Conservation (phyloP, 1,284 basidiomycete genomes). For the Leucoagaricus sp. region DNA sequence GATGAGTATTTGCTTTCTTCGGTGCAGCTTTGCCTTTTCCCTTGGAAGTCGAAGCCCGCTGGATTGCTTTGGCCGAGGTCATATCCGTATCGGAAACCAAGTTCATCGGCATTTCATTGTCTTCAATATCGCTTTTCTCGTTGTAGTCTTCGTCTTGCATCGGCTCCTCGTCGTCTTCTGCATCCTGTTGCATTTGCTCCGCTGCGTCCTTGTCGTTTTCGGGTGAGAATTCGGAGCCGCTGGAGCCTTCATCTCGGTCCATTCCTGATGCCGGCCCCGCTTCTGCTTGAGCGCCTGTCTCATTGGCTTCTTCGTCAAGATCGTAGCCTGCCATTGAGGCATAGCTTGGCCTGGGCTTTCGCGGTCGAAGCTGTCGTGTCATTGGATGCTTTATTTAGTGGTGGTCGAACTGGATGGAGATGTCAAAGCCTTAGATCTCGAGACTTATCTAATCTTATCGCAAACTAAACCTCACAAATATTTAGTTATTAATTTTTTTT, state of each 20-base stretch:
- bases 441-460: too few relatives aligned
- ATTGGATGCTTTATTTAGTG: constrained; percentile 26
- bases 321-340: constrained; percentile 29
- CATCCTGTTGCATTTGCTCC: constrained; percentile 27
- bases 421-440: too few relatives aligned
- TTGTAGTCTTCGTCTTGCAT: constrained; percentile 16
- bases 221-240: constrained; percentile 27
- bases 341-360: constrained; percentile 43
- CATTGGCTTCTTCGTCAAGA: constrained; percentile 28
- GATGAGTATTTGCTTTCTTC: constrained; percentile 11
- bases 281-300: constrained; percentile 20
- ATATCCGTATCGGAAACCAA: constrained; percentile 18
- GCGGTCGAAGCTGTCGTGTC: constrained; percentile 44
- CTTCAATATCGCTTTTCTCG: constrained; percentile 6
- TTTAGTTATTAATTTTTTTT: too few relatives aligned
- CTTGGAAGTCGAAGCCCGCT: constrained; percentile 6
- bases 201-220: constrained; percentile 20
- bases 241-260: constrained; percentile 31
- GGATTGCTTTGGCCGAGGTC: neutral
- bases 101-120: constrained; percentile 6
- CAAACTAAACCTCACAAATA: too few relatives aligned
- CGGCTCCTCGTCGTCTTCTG: constrained; percentile 17
- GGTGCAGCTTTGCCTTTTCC: constrained; percentile 16
- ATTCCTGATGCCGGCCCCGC: constrained; percentile 26
- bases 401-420: too few relatives aligned